Base-by-base conservation (phyloP, 768 basidiomycete species). In the Lepiota brunneoincarnata region DNA sequence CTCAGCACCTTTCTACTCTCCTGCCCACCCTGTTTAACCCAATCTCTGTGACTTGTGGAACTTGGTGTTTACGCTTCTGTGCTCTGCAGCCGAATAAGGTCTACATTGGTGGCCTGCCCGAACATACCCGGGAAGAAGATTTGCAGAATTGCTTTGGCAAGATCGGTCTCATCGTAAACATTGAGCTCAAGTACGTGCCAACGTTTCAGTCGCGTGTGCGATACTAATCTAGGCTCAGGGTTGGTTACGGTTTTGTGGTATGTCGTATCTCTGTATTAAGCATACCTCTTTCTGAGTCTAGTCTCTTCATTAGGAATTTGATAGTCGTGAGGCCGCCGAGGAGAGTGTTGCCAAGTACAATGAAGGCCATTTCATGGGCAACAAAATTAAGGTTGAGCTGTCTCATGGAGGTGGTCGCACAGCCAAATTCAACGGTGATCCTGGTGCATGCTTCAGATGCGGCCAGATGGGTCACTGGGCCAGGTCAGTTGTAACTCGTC, bases 211-310 rank as follows among this genome's bases (percentile, higher is more conserved):
- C 49, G 35, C 40, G 4, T 47, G 52, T 34, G 18, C 58, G 20
- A 49, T 17, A 46, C 55, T 67, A 61, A 55, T 45, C 35, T 58
- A 56, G 21, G 44, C 48, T 20, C 61, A 93, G 91, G 73, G 75
- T 89, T 55, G 91, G 91, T 23, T 93, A 91, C 71, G 91, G 92
- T 57, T 94, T 93, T 62, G 91, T 93, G 71, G 91, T 93, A 78
- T 59, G 89, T 75, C 44, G 15, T 17, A 37, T 43, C 6, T 9
- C 34, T 41, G 46, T 42, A 23, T 26, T 12, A 12, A 11, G 49
- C 45, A 24, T 48, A 6, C 40, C n/a, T 21, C 11, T 50, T 1
- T 39, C 26, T 44, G 17, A 57, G 23, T 28, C 31, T 40, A 47
- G 36, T 56, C 23, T 26, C n/a, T n/a, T n/a, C n/a, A 43, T 1